Evolutionary conservation across 2,329 filamentous ascomycete genomes (phyloP).

Genomic region (Xylariaceae sp.): DNA sequence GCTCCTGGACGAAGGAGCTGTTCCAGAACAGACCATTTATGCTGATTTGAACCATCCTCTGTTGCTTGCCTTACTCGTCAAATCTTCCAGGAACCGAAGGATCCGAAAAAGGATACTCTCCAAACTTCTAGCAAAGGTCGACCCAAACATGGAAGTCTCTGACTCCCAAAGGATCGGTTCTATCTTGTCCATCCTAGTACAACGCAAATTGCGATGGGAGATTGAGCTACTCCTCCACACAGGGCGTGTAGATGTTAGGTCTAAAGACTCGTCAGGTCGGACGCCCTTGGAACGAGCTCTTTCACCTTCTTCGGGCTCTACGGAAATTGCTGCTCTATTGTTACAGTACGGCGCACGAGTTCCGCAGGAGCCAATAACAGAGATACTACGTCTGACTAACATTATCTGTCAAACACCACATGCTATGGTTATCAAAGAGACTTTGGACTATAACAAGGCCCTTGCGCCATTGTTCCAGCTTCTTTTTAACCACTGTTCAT

Average conservation of each 20-base stretch:
- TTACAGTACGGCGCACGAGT: not conserved
- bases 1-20: too few species aligned
- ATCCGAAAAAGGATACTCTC: too few species aligned
- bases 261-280: not conserved
- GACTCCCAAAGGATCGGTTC: too few species aligned
- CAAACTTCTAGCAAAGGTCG: too few species aligned
- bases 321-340: not conserved
- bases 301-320: not conserved
- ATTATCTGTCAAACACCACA: not conserved
- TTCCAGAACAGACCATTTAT: too few species aligned
- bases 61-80: too few species aligned
- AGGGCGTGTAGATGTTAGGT: not conserved
- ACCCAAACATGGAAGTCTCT: too few species aligned
- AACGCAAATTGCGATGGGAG: too few species aligned
- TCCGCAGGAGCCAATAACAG: not conserved
- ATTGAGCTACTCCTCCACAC: too few species aligned
- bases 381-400: not conserved
- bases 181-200: too few species aligned
- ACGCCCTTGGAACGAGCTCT: not conserved
- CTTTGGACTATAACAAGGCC: slow-evolving; percentile 5
- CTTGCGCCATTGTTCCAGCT: slow-evolving; percentile 26
- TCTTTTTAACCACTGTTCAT: not conserved
- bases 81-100: too few species aligned
- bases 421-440: not conserved
- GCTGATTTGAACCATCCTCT: too few species aligned